A percentile compares a stretch with the other conserved stretches of the same genome.
These are phyloP conservation scores for Cercospora janseana DNA, from an alignment of 2,329 filamentous ascomycete species.

Conservation along the genomic window DNA sequence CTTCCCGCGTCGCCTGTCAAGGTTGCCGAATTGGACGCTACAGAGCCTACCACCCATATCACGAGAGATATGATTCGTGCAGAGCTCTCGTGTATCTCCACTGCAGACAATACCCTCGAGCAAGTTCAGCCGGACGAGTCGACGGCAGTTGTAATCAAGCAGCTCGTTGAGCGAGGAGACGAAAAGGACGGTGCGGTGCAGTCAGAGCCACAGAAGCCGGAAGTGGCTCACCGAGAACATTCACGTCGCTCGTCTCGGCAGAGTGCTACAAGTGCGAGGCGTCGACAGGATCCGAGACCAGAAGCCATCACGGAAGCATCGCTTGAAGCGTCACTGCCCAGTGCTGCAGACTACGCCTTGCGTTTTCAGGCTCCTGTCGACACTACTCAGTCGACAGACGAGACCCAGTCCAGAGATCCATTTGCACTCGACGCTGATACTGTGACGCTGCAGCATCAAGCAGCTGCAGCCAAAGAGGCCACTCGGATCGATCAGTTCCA, in stretches of 20 bases:
- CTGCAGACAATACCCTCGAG: conserved; percentile 23
- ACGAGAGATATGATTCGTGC: conserved; percentile 40
- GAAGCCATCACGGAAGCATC: conserved; percentile 27
- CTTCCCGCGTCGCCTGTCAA: conserved; percentile 38
- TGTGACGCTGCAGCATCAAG: conserved; percentile 36
- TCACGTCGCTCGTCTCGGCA: conserved; percentile 18
- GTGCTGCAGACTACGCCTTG: conserved; percentile 35
- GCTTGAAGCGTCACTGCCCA: conserved; percentile 27
- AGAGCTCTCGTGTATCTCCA: conserved; percentile 34
- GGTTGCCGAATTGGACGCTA: conserved; percentile 32
- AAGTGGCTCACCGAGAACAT: background rate
- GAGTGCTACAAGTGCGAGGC: conserved; percentile 12
- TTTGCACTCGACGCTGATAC: conserved; percentile 38
- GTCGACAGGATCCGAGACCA: conserved; percentile 22
- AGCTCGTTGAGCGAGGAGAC: conserved; percentile 18
- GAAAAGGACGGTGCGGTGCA: background rate
- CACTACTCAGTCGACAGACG: conserved; percentile 31
- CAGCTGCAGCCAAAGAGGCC: conserved; percentile 23
- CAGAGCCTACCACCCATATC: conserved; percentile 29
- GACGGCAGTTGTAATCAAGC: conserved; percentile 21
- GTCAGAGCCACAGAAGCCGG: background rate
- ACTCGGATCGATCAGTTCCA: conserved; percentile 11
- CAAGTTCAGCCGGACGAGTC: conserved; percentile 24
- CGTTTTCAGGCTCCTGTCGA: conserved; percentile 36
- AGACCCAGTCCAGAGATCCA: conserved; percentile 36